Evolutionary conservation across 768 basidiomycete genomes (phyloP), one percentile per base, ranked within the genome.

Genomic region (Xerocomus potaroensis): DNA sequence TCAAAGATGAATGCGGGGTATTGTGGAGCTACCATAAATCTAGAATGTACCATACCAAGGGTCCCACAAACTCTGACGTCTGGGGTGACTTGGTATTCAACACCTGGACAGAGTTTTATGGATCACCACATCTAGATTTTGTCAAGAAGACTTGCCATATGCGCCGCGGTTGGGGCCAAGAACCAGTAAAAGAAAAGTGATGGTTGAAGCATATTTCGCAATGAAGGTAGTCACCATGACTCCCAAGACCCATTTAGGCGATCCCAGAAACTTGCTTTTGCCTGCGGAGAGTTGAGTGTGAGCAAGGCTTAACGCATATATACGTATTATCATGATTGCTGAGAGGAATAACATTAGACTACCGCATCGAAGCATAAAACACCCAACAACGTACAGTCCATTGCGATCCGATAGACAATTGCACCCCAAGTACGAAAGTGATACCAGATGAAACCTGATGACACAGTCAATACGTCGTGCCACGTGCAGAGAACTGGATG

Each of bases 261-360:
- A 41, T 14, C 18, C 48, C 18, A 57, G n/a, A n/a, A n/a, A n/a
- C n/a, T n/a, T n/a, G n/a, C n/a, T n/a, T n/a, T n/a, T n/a, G n/a
- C n/a, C n/a, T n/a, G n/a, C n/a, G n/a, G n/a, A n/a, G n/a, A n/a
- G n/a, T n/a, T n/a, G n/a, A n/a, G n/a, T n/a, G n/a, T n/a, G n/a
- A n/a, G n/a, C 22, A n/a, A 50, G 48, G 27, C 55, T 54, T n/a
- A 58, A 19, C 15, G 44, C 55, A 1, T 49, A n/a, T 45, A 58
- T 22, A 33, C 57, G 53, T 38, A 41, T 57, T 34, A 58, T 57
- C 57, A 58, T 42, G 35, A 58, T 51, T 9, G 49, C 57, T 58
- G 8, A 11, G 38, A 31, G 26, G n/a, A 4, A 27, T 6, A 9
- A 7, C 10, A 12, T 56, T 8, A 48, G 40, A 29, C 7, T 6